Evolutionary conservation across 352 stramenopile genomes (phyloP).

Genomic region (Globisporangium apiculatum): DNA sequence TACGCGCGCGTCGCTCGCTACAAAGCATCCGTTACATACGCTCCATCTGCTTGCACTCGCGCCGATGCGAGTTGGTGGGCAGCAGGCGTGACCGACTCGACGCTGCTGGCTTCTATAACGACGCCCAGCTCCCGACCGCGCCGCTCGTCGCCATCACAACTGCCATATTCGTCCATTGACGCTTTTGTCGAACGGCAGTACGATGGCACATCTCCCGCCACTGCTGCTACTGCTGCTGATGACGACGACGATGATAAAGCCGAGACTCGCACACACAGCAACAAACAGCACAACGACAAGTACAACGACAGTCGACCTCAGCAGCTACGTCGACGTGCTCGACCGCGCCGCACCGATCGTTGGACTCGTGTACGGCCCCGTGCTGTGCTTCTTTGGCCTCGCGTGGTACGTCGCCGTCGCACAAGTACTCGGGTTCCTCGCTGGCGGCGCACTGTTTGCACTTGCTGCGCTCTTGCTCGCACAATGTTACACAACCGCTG

Average conservation of each 20-base stretch:
- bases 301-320: constrained; percentile 2
- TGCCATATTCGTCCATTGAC: no score
- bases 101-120: no score
- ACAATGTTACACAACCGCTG: constrained; percentile 6
- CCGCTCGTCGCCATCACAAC: not conserved
- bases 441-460: constrained; percentile 10
- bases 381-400: constrained; percentile 26
- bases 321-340: not conserved
- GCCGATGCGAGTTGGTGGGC: not conserved
- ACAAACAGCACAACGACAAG: not conserved
- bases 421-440: constrained; percentile 15
- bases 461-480: constrained; percentile 6
- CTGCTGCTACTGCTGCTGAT: not conserved
- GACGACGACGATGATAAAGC: no score
- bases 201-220: not conserved
- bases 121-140: not conserved
- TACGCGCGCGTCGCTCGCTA: no score
- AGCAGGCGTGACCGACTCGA: not conserved
- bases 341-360: constrained; percentile 8
- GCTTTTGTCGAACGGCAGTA: no score
- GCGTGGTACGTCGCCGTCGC: constrained; percentile 13
- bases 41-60: not conserved
- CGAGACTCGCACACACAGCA: not conserved
- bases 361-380: constrained; percentile 14
- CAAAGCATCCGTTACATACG: no score